A percentile compares a stretch with the other conserved stretches of the same genome.
These are phyloP conservation scores for Thalassiosira livingstoniorum DNA, from an alignment of 352 stramenopile genomes.

Conservation along the genomic window DNA sequence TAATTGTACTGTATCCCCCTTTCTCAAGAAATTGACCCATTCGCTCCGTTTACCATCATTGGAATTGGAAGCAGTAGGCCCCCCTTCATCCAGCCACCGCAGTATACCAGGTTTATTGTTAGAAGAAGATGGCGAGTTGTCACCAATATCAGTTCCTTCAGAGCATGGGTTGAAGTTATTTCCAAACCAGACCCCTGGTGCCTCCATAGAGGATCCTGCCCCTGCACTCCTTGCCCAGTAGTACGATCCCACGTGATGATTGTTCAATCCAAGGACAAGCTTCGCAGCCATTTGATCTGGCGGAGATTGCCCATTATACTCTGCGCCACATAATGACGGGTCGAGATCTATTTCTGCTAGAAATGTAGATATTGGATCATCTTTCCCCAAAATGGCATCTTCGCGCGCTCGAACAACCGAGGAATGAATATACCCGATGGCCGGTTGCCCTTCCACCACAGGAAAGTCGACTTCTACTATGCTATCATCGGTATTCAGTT, in stretches of 20 bases:
- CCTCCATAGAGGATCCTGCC: slow-evolving; percentile 66
- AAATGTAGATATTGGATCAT: slow-evolving; percentile 58
- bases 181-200: slow-evolving; percentile 65
- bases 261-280: slow-evolving; percentile 78
- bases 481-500: background rate
- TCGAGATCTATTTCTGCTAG: slow-evolving; percentile 63
- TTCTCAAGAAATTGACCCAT: slow-evolving; percentile 78
- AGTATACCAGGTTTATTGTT: slow-evolving; percentile 44
- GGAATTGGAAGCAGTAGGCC: slow-evolving; percentile 67
- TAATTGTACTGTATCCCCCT: slow-evolving; percentile 74
- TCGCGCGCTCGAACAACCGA: slow-evolving; percentile 44
- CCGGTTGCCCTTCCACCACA: slow-evolving; percentile 36
- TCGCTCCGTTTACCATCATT: slow-evolving; percentile 81
- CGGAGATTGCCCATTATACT: background rate
- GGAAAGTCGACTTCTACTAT: slow-evolving; percentile 43
- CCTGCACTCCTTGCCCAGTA: slow-evolving; percentile 79
- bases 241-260: slow-evolving; percentile 80
- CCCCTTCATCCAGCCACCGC: slow-evolving; percentile 60
- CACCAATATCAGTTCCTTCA: background rate
- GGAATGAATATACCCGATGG: slow-evolving; percentile 60
- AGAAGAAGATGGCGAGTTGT: background rate
- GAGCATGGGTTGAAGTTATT: background rate
- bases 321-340: slow-evolving; percentile 33
- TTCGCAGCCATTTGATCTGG: background rate
- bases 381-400: slow-evolving; percentile 32